Evolutionary conservation across 1,139 yeast species (phyloP).

Genomic region (Komagataea norvegica): DNA sequence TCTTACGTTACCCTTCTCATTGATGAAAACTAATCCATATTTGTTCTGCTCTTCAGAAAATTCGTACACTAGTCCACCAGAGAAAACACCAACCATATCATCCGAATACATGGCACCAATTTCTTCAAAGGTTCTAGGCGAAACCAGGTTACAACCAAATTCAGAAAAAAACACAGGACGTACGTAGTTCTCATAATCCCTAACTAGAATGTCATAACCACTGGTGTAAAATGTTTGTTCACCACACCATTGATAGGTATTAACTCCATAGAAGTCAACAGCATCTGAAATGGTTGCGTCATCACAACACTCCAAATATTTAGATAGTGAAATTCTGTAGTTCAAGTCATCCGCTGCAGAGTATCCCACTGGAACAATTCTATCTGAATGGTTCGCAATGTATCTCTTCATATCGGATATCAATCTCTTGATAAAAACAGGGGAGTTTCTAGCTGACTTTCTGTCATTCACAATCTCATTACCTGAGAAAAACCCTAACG

Average conservation of each 20-base stretch:
- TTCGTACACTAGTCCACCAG: slow-evolving; percentile 93
- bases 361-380: slow-evolving; percentile 86
- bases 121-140: slow-evolving; percentile 80
- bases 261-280: slow-evolving; percentile 92
- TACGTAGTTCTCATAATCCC: slow-evolving; percentile 61
- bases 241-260: slow-evolving; percentile 98
- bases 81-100: slow-evolving; percentile 75
- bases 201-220: slow-evolving; percentile 74
- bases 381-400: slow-evolving; percentile 50
- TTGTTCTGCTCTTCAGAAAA: slow-evolving; percentile 83
- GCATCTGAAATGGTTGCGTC: slow-evolving; percentile 44
- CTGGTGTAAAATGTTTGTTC: slow-evolving; percentile 73
- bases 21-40: slow-evolving; percentile 76
- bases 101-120: slow-evolving; percentile 63
- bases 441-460: slow-evolving; percentile 63
- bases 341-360: slow-evolving; percentile 91
- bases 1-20: slow-evolving; percentile 49
- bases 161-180: slow-evolving; percentile 88
- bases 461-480: slow-evolving; percentile 86
- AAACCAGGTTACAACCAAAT: slow-evolving; percentile 84
- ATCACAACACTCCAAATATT: slow-evolving; percentile 73
- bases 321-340: slow-evolving; percentile 70
- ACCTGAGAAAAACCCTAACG: slow-evolving; percentile 91
- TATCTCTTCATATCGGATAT: slow-evolving; percentile 77
- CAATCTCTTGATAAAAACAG: slow-evolving; percentile 70